Conservation (phyloP, 2,329 filamentous ascomycete genomes). For the Albophoma yamanashiensis region DNA sequence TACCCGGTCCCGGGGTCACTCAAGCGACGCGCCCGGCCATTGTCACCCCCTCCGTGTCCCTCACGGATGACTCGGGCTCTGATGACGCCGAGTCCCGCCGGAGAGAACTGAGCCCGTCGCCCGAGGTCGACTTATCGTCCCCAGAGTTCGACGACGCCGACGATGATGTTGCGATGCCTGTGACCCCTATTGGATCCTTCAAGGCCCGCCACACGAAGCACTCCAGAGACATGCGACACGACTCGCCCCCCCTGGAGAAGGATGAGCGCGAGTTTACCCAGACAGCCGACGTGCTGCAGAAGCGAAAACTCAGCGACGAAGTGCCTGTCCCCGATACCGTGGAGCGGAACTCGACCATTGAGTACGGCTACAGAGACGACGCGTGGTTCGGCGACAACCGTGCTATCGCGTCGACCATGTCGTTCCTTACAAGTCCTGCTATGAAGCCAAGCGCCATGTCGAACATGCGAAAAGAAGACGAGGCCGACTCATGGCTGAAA, state of each 20-base stretch:
- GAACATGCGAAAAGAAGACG: constrained; percentile 24
- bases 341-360: constrained; percentile 18
- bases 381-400: constrained; percentile 41
- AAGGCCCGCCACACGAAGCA: constrained; percentile 34
- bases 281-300: constrained; percentile 76
- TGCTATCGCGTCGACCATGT: constrained; percentile 21
- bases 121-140: constrained; percentile 83
- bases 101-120: constrained; percentile 73
- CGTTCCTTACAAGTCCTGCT: constrained; percentile 42
- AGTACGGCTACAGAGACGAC: constrained; percentile 34
- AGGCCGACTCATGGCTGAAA: constrained; percentile 28
- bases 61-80: constrained; percentile 37
- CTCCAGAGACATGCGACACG: constrained; percentile 44
- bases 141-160: constrained; percentile 72
- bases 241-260: constrained; percentile 80
- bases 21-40: constrained; percentile 32
- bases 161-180: constrained; percentile 47
- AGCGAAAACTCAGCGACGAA: constrained; percentile 45
- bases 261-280: constrained; percentile 97
- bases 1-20: constrained; percentile 42
- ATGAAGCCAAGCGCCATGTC: constrained; percentile 28
- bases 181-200: constrained; percentile 54
- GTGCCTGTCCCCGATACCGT: constrained; percentile 14
- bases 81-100: constrained; percentile 64
- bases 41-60: constrained; percentile 74